A percentile compares a stretch with the other conserved stretches of the same genome.
phyloP scores from a whole-genome alignment of 495 filamentous ascomycete species.

The Margaritispora aquatica region DNA sequence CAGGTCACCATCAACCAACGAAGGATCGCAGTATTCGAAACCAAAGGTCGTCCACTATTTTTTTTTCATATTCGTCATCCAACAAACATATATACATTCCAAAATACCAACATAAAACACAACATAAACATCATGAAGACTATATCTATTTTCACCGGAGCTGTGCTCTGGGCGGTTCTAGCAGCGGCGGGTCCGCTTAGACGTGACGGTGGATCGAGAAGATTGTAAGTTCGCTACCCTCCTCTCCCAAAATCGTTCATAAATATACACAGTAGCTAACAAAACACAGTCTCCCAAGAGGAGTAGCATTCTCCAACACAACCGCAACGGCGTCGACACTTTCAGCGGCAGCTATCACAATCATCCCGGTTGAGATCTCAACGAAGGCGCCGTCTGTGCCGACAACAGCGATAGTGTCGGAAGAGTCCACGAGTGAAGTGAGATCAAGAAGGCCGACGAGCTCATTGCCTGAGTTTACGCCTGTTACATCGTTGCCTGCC shows the following conservation, averaged over 20 bases:
- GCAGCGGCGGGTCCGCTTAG: constrained; percentile 19
- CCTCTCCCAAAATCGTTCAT: background rate
- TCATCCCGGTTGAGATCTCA: background rate
- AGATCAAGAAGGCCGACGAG: background rate
- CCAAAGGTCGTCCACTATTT: background rate
- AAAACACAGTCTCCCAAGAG: constrained; percentile 6
- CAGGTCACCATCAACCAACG: too few relatives aligned
- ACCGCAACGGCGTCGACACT: background rate
- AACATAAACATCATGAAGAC: constrained; percentile 7
- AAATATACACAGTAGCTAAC: background rate
- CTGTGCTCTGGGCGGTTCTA: constrained; percentile 10
- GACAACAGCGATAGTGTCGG: background rate
- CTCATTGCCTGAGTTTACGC: background rate
- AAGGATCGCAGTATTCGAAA: background rate
- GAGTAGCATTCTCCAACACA: constrained; percentile 13
- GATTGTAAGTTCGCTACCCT: constrained; percentile 11
- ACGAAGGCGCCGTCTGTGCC: background rate
- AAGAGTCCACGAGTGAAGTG: background rate
- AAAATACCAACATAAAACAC: too few relatives aligned
- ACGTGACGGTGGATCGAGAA: constrained; percentile 5
- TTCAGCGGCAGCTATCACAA: background rate
- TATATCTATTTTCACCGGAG: constrained; percentile 4
- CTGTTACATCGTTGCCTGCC: background rate
- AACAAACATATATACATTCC: too few relatives aligned
- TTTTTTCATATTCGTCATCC: too few relatives aligned